phyloP scores from a whole-genome alignment of 306 rosid genomes.

The Crataegus laevigata region DNA sequence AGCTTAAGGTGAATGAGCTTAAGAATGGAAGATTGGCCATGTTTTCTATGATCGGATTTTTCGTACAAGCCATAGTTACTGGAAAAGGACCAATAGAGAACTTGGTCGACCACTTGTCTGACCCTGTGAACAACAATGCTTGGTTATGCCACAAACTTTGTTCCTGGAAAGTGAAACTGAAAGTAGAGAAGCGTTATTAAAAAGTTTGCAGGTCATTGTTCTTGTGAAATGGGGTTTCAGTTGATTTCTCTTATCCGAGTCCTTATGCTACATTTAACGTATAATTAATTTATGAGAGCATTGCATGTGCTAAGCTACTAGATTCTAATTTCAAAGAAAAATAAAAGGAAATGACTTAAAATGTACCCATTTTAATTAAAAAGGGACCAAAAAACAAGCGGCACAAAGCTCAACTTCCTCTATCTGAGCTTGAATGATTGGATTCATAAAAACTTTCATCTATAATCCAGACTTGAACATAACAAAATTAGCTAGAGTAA shows the following conservation, averaged over 20 bases:
- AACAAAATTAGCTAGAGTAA: no score
- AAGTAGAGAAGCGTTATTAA: background rate
- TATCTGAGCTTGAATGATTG: background rate
- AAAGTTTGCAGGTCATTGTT: no score
- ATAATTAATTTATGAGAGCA: background rate
- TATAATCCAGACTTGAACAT: no score
- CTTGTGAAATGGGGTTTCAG: no score
- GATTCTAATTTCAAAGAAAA: background rate
- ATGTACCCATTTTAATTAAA: background rate
- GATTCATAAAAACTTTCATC: background rate
- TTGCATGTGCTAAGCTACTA: background rate
- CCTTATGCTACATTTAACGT: background rate
- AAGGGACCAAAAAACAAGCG: background rate
- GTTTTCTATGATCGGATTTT: slow-evolving; percentile 30
- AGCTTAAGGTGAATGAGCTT: slow-evolving; percentile 27
- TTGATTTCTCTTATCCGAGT: background rate
- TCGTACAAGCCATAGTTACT: slow-evolving; percentile 20
- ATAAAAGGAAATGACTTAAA: background rate
- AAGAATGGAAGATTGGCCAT: slow-evolving; percentile 25
- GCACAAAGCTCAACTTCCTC: background rate
- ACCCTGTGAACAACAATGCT: slow-evolving; percentile 28
- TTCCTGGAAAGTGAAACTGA: slow-evolving; percentile 14
- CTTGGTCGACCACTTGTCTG: slow-evolving; percentile 14
- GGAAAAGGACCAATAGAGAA: slow-evolving; percentile 29
- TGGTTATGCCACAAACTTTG: slow-evolving; percentile 30